Percentiles rank a stretch among this genome's conserved stretches.
Conservation (phyloP, 192 early-diverging fungal species). For the Umbelopsis sp. region DNA sequence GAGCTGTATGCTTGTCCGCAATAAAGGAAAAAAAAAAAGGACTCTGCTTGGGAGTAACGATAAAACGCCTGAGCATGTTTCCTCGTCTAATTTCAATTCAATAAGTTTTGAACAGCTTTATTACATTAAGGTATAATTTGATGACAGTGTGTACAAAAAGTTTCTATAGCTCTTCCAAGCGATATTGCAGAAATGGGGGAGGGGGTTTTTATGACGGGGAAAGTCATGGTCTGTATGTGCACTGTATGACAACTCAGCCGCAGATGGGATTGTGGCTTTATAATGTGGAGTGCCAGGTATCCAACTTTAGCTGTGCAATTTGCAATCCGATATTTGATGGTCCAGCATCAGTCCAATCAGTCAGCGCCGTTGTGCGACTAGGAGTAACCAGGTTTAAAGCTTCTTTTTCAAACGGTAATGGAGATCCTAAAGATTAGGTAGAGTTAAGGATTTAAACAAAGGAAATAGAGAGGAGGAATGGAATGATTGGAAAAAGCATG, state of each 20-base stretch:
- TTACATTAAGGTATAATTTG: too few species aligned
- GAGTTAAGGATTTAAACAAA: neutral
- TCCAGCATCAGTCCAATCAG: conserved; percentile 5
- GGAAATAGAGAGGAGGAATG: neutral
- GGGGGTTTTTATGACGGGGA: too few species aligned
- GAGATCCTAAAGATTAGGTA: neutral
- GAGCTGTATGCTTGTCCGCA: neutral
- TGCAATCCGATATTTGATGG: neutral
- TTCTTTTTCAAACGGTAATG: conserved; percentile 9
- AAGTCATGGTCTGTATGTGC: neutral
- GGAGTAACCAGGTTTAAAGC: neutral
- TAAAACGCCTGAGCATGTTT: too few species aligned
- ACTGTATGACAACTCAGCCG: conserved; percentile 7
- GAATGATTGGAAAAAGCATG: neutral
- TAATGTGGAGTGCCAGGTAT: neutral
- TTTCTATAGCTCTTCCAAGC: too few species aligned
- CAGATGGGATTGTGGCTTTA: neutral
- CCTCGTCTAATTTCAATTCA: too few species aligned
- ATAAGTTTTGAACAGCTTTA: too few species aligned
- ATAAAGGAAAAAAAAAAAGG: too few species aligned
- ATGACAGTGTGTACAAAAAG: too few species aligned
- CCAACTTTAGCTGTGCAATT: neutral
- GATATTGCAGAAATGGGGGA: too few species aligned
- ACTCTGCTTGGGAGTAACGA: too few species aligned
- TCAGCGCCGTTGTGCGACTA: neutral